phyloP scores from a whole-genome alignment of 345 rosid species.

The Gossypium raimondii region DNA sequence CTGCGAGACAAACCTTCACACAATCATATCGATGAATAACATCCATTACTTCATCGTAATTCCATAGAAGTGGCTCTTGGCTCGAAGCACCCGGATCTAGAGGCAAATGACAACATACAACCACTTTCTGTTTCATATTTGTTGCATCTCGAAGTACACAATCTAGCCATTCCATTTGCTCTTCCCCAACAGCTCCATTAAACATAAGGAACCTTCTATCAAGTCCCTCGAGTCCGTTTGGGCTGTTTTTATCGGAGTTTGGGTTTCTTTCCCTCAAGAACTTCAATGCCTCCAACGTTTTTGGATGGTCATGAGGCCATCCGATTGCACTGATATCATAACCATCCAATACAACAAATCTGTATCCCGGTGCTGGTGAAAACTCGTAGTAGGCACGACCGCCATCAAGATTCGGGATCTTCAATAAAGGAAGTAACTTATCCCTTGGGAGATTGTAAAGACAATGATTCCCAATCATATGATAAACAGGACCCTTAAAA shows the following conservation, averaged over 20 bases:
- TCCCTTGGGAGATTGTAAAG: slow-evolving; percentile 84
- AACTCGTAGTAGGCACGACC: slow-evolving; percentile 68
- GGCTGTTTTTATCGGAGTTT: slow-evolving; percentile 77
- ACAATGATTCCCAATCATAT: slow-evolving; percentile 91
- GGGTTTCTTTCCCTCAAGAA: slow-evolving; percentile 69
- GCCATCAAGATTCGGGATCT: slow-evolving; percentile 42
- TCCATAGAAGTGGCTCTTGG: slow-evolving; percentile 72
- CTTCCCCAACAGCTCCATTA: slow-evolving; percentile 83
- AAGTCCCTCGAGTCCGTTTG: slow-evolving; percentile 56
- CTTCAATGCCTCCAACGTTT: slow-evolving; percentile 54
- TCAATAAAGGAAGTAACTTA: slow-evolving; percentile 63
- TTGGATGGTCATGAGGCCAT: slow-evolving; percentile 79
- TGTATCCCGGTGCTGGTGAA: slow-evolving; percentile 59
- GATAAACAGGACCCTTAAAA: slow-evolving; percentile 64
- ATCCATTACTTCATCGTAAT: slow-evolving; percentile 72
- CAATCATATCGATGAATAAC: slow-evolving; percentile 57
- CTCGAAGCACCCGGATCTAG: slow-evolving; percentile 53
- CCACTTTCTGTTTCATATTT: slow-evolving; percentile 55
- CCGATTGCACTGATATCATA: slow-evolving; percentile 86
- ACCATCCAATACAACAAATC: slow-evolving; percentile 78
- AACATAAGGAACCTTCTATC: slow-evolving; percentile 81
- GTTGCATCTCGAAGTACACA: slow-evolving; percentile 60
- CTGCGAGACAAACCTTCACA: slow-evolving; percentile 80
- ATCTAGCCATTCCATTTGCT: slow-evolving; percentile 73
- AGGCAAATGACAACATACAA: slow-evolving; percentile 84